A percentile compares a stretch with the other conserved stretches of the same genome.
Conservation (phyloP, 2,329 filamentous ascomycete species). For the Hortaea werneckii region DNA sequence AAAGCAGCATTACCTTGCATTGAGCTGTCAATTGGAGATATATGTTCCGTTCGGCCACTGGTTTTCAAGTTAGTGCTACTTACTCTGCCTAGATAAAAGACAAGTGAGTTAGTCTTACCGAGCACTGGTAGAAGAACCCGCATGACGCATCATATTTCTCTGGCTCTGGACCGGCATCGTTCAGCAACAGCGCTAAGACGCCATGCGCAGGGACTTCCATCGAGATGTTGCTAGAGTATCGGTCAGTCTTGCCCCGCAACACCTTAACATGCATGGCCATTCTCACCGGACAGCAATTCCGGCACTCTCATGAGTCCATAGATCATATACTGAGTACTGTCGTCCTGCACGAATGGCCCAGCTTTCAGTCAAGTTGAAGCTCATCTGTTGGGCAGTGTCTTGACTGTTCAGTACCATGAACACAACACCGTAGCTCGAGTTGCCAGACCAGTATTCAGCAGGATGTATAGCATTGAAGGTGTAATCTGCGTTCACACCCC, state of each 20-base stretch:
- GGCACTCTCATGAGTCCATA: conserved; percentile 15
- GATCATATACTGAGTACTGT: conserved; percentile 17
- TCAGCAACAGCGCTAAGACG: conserved; percentile 15
- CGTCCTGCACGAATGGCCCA: conserved; percentile 16
- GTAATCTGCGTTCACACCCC: conserved; percentile 13
- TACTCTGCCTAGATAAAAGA: no score
- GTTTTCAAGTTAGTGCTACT: no score
- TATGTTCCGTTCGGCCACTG: no score
- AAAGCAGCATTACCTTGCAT: no score
- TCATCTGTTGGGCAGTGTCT: conserved; percentile 9
- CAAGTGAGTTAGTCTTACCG: no score
- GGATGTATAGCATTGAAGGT: conserved; percentile 12
- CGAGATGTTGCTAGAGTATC: conserved; percentile 10
- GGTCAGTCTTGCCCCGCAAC: neutral
- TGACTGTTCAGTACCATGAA: conserved; percentile 20
- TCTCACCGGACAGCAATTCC: conserved; percentile 11
- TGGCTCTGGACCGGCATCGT: conserved; percentile 10
- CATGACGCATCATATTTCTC: conserved; percentile 4
- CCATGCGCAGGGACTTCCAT: conserved; percentile 13
- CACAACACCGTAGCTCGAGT: conserved; percentile 16
- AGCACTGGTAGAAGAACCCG: conserved; percentile 6
- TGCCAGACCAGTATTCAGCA: conserved; percentile 19
- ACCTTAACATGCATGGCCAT: neutral
- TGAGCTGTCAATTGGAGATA: no score
- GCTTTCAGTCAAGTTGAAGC: conserved; percentile 17